Conservation (phyloP, 768 basidiomycete species). For the Boletus insuetus region DNA sequence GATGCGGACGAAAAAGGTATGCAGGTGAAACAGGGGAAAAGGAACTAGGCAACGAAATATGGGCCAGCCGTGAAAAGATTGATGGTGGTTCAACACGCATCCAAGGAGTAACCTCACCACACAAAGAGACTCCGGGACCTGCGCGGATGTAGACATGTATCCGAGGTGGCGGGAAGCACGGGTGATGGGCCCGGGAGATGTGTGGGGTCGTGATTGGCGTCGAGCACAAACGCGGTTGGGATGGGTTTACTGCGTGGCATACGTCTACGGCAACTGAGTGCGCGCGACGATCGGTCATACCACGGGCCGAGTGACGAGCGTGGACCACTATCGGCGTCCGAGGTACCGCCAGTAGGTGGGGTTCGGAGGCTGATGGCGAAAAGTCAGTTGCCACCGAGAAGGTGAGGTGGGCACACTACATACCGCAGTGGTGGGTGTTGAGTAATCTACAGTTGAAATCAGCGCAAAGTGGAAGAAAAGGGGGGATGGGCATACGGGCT, state of each 20-base stretch:
- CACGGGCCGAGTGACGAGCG: background rate
- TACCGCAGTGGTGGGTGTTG: conserved; percentile 48
- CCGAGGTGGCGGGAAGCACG: conserved; percentile 4
- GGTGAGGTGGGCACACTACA: conserved; percentile 6
- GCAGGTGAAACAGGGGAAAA: background rate
- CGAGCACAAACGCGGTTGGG: conserved; percentile 1
- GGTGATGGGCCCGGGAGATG: conserved; percentile 1
- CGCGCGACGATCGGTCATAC: conserved; percentile 2
- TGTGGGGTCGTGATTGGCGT: conserved; percentile 6
- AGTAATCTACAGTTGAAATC: conserved; percentile 46
- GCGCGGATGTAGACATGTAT: conserved; percentile 1
- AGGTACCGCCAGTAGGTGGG: conserved; percentile 45
- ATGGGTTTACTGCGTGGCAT: background rate
- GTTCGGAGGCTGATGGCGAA: conserved; percentile 40
- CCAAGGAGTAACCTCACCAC: background rate
- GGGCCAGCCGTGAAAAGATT: conserved; percentile 20
- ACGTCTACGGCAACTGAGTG: conserved; percentile 1
- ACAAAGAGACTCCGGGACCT: conserved; percentile 2
- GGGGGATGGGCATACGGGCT: conserved; percentile 46
- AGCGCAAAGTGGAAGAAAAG: background rate
- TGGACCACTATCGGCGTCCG: conserved; percentile 36
- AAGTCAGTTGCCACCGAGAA: background rate
- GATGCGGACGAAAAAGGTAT: conserved; percentile 15
- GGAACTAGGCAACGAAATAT: background rate
- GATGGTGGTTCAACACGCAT: conserved; percentile 11